Conservation (phyloP, 108 stramenopile genomes). For the Pelagomonas calceolata region DNA sequence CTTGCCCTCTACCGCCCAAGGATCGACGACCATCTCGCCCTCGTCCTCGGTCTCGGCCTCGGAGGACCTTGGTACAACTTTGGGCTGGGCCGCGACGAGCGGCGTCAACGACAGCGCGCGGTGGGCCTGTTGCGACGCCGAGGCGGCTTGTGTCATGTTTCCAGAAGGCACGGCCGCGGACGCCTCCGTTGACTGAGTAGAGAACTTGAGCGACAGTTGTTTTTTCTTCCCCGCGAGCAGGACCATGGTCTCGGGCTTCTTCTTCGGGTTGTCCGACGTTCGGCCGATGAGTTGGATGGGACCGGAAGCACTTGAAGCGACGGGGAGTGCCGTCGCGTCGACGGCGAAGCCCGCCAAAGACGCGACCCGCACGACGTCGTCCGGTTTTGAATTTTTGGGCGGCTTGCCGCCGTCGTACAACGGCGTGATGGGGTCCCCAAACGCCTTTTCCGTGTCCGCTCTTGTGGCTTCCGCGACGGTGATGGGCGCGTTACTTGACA, state of each 20-base stretch:
- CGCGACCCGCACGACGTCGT: slow-evolving; percentile 14
- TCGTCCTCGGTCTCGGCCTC: slow-evolving; percentile 32
- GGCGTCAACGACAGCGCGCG: not conserved
- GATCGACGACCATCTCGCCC: slow-evolving; percentile 67
- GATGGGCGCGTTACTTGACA: slow-evolving; percentile 13
- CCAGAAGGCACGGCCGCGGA: not conserved
- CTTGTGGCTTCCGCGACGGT: slow-evolving; percentile 11
- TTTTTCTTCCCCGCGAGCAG: slow-evolving; percentile 13
- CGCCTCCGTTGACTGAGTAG: not conserved
- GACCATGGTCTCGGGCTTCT: slow-evolving; percentile 19
- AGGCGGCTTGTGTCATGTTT: not conserved
- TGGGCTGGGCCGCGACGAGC: not conserved
- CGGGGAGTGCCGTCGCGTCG: slow-evolving; percentile 14
- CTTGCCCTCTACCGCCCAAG: slow-evolving; percentile 68
- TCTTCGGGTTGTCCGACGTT: not conserved
- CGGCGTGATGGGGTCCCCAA: slow-evolving; percentile 6
- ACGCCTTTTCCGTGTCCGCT: slow-evolving; percentile 16
- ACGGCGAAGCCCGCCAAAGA: slow-evolving; percentile 22
- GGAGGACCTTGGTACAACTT: slow-evolving; percentile 37
- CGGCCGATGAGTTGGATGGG: not conserved
- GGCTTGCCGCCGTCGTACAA: slow-evolving; percentile 27
- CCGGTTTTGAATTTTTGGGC: not conserved
- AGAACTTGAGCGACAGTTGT: slow-evolving; percentile 30
- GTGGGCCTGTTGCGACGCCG: not conserved
- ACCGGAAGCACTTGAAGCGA: not conserved